These are phyloP conservation scores for Diversispora epigaea DNA, from an alignment of 192 early-diverging fungal genomes.

Conservation along the genomic window DNA sequence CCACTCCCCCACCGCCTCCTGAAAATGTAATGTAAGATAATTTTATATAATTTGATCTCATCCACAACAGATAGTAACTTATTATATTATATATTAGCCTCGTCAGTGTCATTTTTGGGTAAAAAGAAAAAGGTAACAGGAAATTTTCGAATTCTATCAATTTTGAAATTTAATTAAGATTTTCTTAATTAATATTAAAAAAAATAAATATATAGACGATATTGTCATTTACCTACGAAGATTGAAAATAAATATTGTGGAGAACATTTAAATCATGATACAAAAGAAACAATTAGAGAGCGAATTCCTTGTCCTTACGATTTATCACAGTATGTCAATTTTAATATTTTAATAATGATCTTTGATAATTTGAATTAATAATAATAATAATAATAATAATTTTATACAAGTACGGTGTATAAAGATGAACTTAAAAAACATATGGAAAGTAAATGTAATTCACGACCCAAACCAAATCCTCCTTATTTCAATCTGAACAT, in stretches of 20 bases:
- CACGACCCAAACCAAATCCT: slow-evolving; percentile 12
- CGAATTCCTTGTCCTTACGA: slow-evolving; percentile 23
- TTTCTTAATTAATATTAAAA: not conserved
- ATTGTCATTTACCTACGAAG: slow-evolving; percentile 30
- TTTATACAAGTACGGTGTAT: slow-evolving; percentile 10
- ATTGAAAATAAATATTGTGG: slow-evolving; percentile 24
- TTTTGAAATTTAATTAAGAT: not conserved
- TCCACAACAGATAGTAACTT: not conserved
- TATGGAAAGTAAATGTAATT: slow-evolving; percentile 21
- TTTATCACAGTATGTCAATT: slow-evolving; percentile 18
- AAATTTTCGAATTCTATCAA: not conserved
- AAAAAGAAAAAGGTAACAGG: slow-evolving; percentile 18
- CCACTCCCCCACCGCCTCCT: not conserved
- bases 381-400: not conserved
- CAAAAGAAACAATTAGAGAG: not conserved
- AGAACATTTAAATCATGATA: slow-evolving; percentile 6
- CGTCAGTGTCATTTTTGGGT: slow-evolving; percentile 32
- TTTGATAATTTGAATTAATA: not conserved
- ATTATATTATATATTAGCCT: not conserved
- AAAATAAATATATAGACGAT: not conserved
- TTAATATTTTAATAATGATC: not conserved
- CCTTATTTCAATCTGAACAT: slow-evolving; percentile 20
- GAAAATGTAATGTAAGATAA: slow-evolving; percentile 14
- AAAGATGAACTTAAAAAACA: slow-evolving; percentile 16
- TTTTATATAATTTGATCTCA: not conserved